A percentile compares a stretch with the other conserved stretches of the same genome.
Conservation (phyloP, 176 grass and related monocot species). For the Tuctoria greenei region DNA sequence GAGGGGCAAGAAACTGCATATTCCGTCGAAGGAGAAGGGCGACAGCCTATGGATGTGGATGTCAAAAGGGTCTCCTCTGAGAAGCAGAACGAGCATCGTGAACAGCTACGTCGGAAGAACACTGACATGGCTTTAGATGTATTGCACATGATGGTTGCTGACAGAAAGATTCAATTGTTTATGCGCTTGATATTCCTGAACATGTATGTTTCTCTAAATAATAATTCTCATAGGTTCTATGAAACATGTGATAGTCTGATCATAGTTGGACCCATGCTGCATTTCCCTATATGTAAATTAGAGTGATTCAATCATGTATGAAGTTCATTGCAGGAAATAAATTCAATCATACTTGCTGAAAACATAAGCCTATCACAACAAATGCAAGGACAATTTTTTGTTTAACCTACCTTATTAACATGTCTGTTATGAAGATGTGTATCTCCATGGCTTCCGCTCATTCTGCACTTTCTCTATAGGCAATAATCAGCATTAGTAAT, state of each 20-base stretch:
- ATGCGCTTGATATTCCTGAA: conserved; percentile 71
- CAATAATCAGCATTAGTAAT: conserved; percentile 30
- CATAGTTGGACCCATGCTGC: neutral
- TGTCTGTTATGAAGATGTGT: neutral
- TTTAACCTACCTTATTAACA: conserved; percentile 6
- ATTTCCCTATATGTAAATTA: neutral
- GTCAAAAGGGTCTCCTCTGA: conserved; percentile 44
- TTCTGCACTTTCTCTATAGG: conserved; percentile 22
- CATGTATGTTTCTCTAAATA: conserved; percentile 61
- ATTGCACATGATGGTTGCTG: conserved; percentile 64
- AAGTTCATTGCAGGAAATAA: neutral
- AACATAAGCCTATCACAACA: neutral
- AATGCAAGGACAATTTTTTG: neutral
- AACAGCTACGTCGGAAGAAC: conserved; percentile 63
- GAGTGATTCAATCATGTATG: neutral
- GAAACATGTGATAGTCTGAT: conserved; percentile 8
- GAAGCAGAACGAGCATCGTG: conserved; percentile 54
- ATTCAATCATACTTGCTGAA: too few species aligned
- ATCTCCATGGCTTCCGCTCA: neutral
- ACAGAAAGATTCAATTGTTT: conserved; percentile 74
- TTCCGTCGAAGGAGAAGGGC: conserved; percentile 43
- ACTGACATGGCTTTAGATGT: conserved; percentile 69
- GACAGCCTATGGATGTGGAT: conserved; percentile 53
- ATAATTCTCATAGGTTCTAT: neutral
- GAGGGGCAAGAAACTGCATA: conserved; percentile 37